Base-by-base conservation (phyloP, 2,329 filamentous ascomycete species). In the Cercospora brassicicola region DNA sequence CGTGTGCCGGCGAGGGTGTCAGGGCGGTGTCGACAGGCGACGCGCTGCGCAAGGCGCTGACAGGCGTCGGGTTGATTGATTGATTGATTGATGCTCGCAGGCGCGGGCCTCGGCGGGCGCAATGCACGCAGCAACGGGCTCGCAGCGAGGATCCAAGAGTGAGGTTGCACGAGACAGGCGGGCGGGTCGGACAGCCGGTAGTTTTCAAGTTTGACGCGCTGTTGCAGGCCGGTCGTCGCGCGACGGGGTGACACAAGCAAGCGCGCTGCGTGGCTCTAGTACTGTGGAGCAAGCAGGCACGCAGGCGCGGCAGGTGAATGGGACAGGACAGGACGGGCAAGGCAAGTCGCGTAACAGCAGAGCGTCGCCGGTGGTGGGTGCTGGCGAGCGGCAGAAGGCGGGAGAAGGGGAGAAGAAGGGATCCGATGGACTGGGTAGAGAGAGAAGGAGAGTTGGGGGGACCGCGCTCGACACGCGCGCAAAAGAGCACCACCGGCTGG, bases 151-250 rank as follows among this genome's bases (percentile, higher is more conserved):
- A 39, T 63, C 18, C 18, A 63, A 36, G 62, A 33, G 60, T 66
- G 68, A 67, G 55, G 71, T 72, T 53, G 65, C 59, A 72, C 71
- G 68, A 61, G 62, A 33, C 61, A 63, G 61, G 33, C 51, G 42
- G 36, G 65, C 60, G 59, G 65, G 65, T 56, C 64, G 71, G 45
- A 61, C 60, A 64, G 61, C 56, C 62, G 62, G 62, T 57, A 64
- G 62, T 53, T 23, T 26, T 51, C 45, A 31, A 15, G 53, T 39
- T 61, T 61, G 59, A 61, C 59, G 59, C 59, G 59, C 59, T 26
- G 61, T 56, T 48, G 61, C 62, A 64, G 62, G 62, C 15, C 63
- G 60, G 63, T 53, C 36, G 63, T 63, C 55, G 53, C 63, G 63
- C 55, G 51, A 64, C 53, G 62, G 8, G 53, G 62, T 64, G 33